Evolutionary conservation across 2,329 filamentous ascomycete genomes (phyloP).

Genomic region (Hymenoscyphus fraxineus): DNA sequence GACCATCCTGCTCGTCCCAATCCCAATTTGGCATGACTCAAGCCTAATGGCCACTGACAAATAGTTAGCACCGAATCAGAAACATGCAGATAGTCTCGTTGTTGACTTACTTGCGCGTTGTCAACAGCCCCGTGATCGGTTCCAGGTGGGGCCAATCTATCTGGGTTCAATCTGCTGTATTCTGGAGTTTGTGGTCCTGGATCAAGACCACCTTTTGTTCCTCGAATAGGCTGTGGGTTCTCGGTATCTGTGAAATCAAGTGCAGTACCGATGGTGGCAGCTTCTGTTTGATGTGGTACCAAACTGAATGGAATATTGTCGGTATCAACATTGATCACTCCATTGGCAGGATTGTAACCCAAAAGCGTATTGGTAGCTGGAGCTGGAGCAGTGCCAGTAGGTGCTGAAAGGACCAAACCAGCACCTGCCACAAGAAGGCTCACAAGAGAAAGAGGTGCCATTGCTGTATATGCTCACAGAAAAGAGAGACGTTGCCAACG

Average conservation of each 20-base stretch:
- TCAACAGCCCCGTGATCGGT: conserved; percentile 68
- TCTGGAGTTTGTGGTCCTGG: conserved; percentile 63
- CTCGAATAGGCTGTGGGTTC: conserved; percentile 54
- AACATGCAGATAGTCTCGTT: neutral
- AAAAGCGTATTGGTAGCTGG: conserved; percentile 32
- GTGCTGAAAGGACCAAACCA: conserved; percentile 15
- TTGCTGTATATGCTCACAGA: neutral
- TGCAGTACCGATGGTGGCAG: conserved; percentile 47
- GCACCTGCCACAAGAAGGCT: neutral
- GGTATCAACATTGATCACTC: conserved; percentile 36
- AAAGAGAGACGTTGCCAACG: neutral
- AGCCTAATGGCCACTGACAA: conserved; percentile 50
- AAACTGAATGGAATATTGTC: conserved; percentile 39
- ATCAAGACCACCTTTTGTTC: conserved; percentile 46
- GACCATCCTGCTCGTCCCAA: conserved; percentile 70
- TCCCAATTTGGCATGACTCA: conserved; percentile 44
- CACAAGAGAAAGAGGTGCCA: conserved; percentile 2
- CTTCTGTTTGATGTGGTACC: conserved; percentile 48
- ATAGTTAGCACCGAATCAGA: neutral
- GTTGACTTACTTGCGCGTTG: conserved; percentile 53
- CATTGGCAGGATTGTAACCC: conserved; percentile 39
- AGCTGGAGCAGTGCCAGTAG: conserved; percentile 21
- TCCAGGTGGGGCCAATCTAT: conserved; percentile 66
- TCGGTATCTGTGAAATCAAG: conserved; percentile 51
- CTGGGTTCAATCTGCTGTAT: conserved; percentile 66